These are phyloP conservation scores for Cerioporus squamosus DNA, from an alignment of 1,284 basidiomycete species.

Conservation along the genomic window DNA sequence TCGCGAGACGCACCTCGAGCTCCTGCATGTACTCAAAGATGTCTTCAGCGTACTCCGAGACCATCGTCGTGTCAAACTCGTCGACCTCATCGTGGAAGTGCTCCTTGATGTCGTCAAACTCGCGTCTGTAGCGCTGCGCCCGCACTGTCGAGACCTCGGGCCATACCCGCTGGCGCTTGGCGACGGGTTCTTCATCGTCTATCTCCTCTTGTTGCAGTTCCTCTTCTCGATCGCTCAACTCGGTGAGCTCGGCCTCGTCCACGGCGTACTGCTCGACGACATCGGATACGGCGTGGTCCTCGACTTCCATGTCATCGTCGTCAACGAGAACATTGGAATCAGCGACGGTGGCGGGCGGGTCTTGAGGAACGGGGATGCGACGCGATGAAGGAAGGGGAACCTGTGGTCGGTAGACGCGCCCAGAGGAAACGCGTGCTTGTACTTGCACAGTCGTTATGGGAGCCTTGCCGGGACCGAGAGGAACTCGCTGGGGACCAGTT, in stretches of 20 bases:
- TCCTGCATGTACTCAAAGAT: constrained; percentile 97
- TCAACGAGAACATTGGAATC: constrained; percentile 39
- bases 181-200: constrained; percentile 42
- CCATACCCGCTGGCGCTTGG: constrained; percentile 60
- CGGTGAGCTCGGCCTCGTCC: constrained; percentile 23
- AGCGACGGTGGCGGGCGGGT: constrained; percentile 36
- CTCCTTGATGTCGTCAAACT: constrained; percentile 72
- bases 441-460: constrained; percentile 30
- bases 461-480: constrained; percentile 60
- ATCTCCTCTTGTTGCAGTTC: constrained; percentile 40
- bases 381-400: constrained; percentile 29
- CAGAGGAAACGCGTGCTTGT: constrained; percentile 43
- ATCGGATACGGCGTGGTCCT: constrained; percentile 38
- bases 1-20: constrained; percentile 71
- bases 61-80: constrained; percentile 93
- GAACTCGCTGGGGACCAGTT: constrained; percentile 64
- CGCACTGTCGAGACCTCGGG: constrained; percentile 69
- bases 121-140: constrained; percentile 56
- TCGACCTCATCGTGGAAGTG: constrained; percentile 83
- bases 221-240: constrained; percentile 24
- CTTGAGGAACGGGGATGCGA: constrained; percentile 42
- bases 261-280: constrained; percentile 18
- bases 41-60: constrained; percentile 96
- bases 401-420: constrained; percentile 29
- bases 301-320: constrained; percentile 65